Evolutionary conservation across 176 grass and related monocot genomes (phyloP).

Genomic region (Raddia distichophylla): DNA sequence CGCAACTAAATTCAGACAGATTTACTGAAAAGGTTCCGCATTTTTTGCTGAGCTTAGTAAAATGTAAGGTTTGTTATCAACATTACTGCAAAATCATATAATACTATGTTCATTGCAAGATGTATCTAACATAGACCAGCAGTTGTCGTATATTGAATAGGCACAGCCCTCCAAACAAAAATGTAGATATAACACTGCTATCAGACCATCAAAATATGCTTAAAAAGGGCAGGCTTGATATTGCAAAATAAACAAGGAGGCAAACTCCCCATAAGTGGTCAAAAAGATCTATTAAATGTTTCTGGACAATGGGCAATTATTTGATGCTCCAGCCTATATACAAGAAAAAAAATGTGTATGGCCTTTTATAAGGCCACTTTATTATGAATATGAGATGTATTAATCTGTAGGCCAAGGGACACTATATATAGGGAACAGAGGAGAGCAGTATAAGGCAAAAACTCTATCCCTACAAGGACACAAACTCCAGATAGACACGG

Average conservation of each 20-base stretch:
- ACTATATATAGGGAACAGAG: too few species aligned
- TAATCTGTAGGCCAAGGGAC: too few species aligned
- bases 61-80: slow-evolving; percentile 17
- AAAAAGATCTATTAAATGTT: background rate
- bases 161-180: background rate
- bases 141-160: background rate
- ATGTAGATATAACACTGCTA: background rate
- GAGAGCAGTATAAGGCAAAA: too few species aligned
- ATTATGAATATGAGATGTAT: too few species aligned
- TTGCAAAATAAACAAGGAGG: background rate
- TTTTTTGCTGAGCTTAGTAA: slow-evolving; percentile 2
- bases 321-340: background rate
- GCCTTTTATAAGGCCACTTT: background rate
- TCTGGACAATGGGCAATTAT: background rate
- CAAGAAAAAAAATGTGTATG: background rate
- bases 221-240: background rate
- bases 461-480: too few species aligned
- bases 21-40: background rate
- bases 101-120: background rate
- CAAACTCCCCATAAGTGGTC: too few species aligned
- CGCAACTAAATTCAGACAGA: slow-evolving; percentile 8
- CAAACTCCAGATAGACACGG: too few species aligned
- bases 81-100: slow-evolving; percentile 17
- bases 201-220: background rate
- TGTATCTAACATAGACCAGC: slow-evolving; percentile 18